These are phyloP conservation scores for Corchorus capsularis DNA, from an alignment of 345 rosid species.

Conservation along the genomic window DNA sequence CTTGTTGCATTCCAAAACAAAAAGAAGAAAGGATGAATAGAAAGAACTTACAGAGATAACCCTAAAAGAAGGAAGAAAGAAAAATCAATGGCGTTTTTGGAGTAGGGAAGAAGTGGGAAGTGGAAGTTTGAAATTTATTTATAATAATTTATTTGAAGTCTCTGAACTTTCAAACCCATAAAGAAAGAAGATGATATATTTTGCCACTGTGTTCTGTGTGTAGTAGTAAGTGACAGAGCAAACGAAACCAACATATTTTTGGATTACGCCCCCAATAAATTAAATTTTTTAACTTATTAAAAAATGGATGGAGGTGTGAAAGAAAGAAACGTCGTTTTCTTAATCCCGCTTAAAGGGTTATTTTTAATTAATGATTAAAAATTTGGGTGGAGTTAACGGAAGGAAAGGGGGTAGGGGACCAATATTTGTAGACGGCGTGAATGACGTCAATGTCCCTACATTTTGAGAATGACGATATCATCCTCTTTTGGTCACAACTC, in stretches of 20 bases:
- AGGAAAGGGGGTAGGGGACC: background rate
- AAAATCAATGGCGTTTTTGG: background rate
- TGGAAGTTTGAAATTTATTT: background rate
- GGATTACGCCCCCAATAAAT: background rate
- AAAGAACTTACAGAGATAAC: constrained; percentile 23
- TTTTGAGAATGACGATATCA: constrained; percentile 3
- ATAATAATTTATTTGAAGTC: too few relatives aligned
- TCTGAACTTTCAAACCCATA: background rate
- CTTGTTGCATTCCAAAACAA: background rate
- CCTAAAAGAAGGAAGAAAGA: background rate
- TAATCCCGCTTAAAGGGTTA: constrained; percentile 21
- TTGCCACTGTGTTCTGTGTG: background rate
- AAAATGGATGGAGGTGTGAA: background rate
- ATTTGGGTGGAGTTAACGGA: constrained; percentile 10
- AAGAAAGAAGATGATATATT: background rate
- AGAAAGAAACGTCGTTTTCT: constrained; percentile 21
- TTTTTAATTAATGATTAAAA: background rate
- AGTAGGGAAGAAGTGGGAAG: background rate
- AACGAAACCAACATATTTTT: background rate
- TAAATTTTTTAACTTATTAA: background rate
- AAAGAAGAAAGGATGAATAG: background rate
- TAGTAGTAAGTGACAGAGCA: constrained; percentile 10
- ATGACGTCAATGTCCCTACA: constrained; percentile 27
- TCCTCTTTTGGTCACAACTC: constrained; percentile 15
- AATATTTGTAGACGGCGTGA: background rate